phyloP scores from a whole-genome alignment of 768 basidiomycete species.

The Mrakia blollopis region DNA sequence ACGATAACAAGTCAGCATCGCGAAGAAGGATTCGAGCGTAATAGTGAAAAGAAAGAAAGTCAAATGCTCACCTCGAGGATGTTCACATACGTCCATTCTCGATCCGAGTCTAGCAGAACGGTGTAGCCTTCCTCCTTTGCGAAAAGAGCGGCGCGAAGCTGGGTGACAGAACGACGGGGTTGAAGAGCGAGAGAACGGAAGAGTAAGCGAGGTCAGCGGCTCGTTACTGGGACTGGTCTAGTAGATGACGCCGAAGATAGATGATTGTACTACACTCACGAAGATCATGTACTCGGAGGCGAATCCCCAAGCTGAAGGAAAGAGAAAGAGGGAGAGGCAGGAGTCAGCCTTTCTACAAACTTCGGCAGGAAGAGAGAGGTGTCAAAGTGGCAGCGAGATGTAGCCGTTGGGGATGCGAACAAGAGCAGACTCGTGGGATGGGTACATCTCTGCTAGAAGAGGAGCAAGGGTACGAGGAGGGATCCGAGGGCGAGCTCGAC shows the following conservation, averaged over 20 bases:
- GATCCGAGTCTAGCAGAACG: not conserved
- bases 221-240: not conserved
- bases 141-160: slow-evolving; percentile 7
- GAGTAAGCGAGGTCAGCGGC: not conserved
- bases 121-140: not conserved
- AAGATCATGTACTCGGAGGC: slow-evolving; percentile 12
- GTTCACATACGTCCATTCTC: slow-evolving; percentile 5
- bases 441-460: no score
- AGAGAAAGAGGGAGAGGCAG: not conserved
- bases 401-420: no score
- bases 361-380: no score
- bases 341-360: not conserved
- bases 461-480: no score
- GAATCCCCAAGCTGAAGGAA: not conserved
- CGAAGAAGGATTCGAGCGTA: not conserved
- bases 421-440: no score
- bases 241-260: not conserved
- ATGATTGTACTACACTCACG: not conserved
- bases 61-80: not conserved
- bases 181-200: not conserved
- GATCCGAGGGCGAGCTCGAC: no score
- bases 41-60: not conserved
- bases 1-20: not conserved
- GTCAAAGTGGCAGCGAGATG: no score
- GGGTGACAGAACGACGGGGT: not conserved